phyloP scores from a whole-genome alignment of 2,329 filamentous ascomycete genomes.

The Penicillium sp. region DNA sequence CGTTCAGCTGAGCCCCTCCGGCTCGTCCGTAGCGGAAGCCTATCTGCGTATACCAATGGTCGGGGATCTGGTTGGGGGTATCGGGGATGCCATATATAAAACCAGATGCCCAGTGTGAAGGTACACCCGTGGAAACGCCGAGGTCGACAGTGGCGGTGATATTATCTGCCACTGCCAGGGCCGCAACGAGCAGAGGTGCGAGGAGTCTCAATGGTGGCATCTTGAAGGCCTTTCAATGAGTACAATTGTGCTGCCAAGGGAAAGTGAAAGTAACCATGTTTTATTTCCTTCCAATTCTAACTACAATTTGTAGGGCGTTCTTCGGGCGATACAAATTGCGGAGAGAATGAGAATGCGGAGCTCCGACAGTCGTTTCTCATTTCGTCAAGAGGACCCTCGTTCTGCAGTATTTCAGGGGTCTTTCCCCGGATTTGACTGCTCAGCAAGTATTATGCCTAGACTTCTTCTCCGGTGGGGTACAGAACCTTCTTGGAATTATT shows the following conservation, averaged over 20 bases:
- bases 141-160: conserved; percentile 28
- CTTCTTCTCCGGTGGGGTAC: conserved; percentile 3
- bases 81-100: conserved; percentile 44
- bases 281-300: background rate
- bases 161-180: conserved; percentile 1
- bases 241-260: background rate
- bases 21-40: conserved; percentile 40
- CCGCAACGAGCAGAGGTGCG: background rate
- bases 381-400: background rate
- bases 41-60: conserved; percentile 38
- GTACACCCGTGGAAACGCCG: conserved; percentile 27
- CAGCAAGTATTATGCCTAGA: no score
- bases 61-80: conserved; percentile 36
- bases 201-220: background rate
- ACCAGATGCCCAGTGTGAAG: conserved; percentile 39
- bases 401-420: background rate
- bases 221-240: background rate
- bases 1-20: conserved; percentile 40
- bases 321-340: background rate
- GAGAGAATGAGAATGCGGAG: conserved; percentile 1
- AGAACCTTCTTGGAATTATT: conserved; percentile 3
- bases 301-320: background rate
- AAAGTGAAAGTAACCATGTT: background rate
- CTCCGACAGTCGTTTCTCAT: background rate
- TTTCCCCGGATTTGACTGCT: background rate